Base-by-base conservation (phyloP, 2,329 filamentous ascomycete genomes). In the Trichoderma arundinaceum region DNA sequence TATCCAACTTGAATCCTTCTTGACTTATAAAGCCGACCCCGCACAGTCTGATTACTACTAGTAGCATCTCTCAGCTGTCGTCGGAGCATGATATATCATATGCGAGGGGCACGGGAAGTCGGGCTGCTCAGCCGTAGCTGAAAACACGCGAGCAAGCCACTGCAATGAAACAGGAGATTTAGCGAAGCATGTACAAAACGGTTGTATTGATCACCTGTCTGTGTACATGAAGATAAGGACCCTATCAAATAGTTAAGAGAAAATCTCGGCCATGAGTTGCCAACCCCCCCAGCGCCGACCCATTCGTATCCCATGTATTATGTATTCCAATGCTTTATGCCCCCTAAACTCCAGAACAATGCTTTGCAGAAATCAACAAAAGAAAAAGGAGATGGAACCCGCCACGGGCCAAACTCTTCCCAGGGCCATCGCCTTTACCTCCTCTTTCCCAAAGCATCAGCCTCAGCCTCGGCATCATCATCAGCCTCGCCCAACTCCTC, bases 401-500 rank as follows among this genome's bases (percentile, higher is more conserved):
- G 19, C 28, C 38, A 22, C 28, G 9, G 17, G 5, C 19, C 15
- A 7, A 15, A 28, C 2, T 39, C 33, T 12, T 60, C 17, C 17
- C 13, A 46, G 19, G 10, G 38, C 43, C 19, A 41, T 19, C 60
- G 35, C 15, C 51, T 61, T 77, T 68, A 78, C 60, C 74, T 74
- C 69, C 75, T 79, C 74, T 76, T 79, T 28, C 77, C 77, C 66
- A 79, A 48, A 3, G 77, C 75, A 73, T 80, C 77, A n/a, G 74
- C 74, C 72, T 80, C 74, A 2, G 74, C 80, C 71, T 81, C 73
- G 32, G 73, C 76, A 72, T 85, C 83, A 71, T 86, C 83, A 68
- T 85, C 84, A 2, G 75, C 83, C 71, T 83, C 83, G 4, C 82
- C 83, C 57, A 85, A 69, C 68, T 83, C 83, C 76, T 85, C 82